Conservation (phyloP, 2,329 filamentous ascomycete genomes). For the Aspergillus uvarum region DNA sequence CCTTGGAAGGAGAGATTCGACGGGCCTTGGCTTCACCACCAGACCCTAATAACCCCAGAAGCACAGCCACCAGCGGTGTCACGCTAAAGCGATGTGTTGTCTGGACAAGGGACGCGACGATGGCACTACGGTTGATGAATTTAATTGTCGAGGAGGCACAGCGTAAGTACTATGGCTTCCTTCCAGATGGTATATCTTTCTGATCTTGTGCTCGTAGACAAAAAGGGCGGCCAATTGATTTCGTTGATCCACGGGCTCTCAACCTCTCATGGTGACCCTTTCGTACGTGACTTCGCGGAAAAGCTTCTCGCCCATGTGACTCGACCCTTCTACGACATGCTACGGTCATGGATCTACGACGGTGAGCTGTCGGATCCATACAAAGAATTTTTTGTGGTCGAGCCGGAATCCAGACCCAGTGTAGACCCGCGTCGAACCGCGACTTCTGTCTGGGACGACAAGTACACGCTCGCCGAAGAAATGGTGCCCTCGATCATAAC, state of each 20-base stretch:
- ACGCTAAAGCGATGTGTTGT: conserved; percentile 94
- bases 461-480: conserved; percentile 79
- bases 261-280: conserved; percentile 89
- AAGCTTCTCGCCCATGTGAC: conserved; percentile 83
- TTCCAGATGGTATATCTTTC: neutral
- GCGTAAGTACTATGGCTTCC: conserved; percentile 47
- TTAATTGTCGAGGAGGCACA: conserved; percentile 89
- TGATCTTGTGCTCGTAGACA: conserved; percentile 40
- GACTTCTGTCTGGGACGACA: conserved; percentile 96
- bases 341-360: conserved; percentile 96
- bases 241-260: conserved; percentile 92
- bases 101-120: conserved; percentile 95
- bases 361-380: conserved; percentile 97
- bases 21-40: conserved; percentile 72
- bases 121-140: conserved; percentile 90
- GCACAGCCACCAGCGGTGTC: conserved; percentile 81
- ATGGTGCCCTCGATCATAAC: conserved; percentile 96
- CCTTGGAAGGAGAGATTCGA: conserved; percentile 87
- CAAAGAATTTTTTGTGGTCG: conserved; percentile 89
- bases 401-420: conserved; percentile 63
- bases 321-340: conserved; percentile 91
- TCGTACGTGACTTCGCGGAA: conserved; percentile 90
- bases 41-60: conserved; percentile 58
- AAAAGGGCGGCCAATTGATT: conserved; percentile 87
- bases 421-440: conserved; percentile 54